These are phyloP conservation scores for Colletotrichum tanaceti DNA, from an alignment of 2,329 filamentous ascomycete species.

Conservation along the genomic window DNA sequence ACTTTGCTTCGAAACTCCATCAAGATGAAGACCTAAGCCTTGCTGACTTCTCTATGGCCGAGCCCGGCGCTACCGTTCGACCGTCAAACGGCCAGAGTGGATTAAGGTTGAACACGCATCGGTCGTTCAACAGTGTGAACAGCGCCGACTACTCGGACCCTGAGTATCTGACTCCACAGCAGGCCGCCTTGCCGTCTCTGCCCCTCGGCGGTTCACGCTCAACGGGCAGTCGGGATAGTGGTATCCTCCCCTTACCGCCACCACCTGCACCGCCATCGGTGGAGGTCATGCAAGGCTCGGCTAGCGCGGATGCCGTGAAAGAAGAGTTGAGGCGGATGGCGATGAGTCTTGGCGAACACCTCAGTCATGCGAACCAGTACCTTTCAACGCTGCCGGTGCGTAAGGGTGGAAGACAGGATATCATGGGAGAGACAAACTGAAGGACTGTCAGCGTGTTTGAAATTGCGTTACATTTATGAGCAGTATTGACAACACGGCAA, in stretches of 20 bases:
- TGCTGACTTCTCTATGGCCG: slow-evolving; percentile 47
- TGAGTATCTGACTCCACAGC: slow-evolving; percentile 46
- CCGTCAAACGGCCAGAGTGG: slow-evolving; percentile 22
- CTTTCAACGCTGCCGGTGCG: slow-evolving; percentile 55
- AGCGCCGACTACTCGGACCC: slow-evolving; percentile 42
- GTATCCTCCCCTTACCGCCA: slow-evolving; percentile 48
- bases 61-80: slow-evolving; percentile 37
- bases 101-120: slow-evolving; percentile 34
- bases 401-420: slow-evolving; percentile 46
- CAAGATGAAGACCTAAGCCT: slow-evolving; percentile 46
- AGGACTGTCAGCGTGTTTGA: not conserved
- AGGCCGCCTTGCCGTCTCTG: slow-evolving; percentile 45
- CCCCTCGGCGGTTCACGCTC: slow-evolving; percentile 35
- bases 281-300: slow-evolving; percentile 66
- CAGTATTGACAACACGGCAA: not conserved
- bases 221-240: slow-evolving; percentile 19
- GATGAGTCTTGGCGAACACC: slow-evolving; percentile 61
- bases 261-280: slow-evolving; percentile 60
- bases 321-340: slow-evolving; percentile 63
- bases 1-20: slow-evolving; percentile 55
- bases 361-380: slow-evolving; percentile 59
- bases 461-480: not conserved
- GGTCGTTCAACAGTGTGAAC: slow-evolving; percentile 41
- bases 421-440: slow-evolving; percentile 26
- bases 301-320: slow-evolving; percentile 62